A percentile compares a stretch with the other conserved stretches of the same genome.
phyloP scores from a whole-genome alignment of 352 stramenopile species.

The Phytopythium chamaehyphon region DNA sequence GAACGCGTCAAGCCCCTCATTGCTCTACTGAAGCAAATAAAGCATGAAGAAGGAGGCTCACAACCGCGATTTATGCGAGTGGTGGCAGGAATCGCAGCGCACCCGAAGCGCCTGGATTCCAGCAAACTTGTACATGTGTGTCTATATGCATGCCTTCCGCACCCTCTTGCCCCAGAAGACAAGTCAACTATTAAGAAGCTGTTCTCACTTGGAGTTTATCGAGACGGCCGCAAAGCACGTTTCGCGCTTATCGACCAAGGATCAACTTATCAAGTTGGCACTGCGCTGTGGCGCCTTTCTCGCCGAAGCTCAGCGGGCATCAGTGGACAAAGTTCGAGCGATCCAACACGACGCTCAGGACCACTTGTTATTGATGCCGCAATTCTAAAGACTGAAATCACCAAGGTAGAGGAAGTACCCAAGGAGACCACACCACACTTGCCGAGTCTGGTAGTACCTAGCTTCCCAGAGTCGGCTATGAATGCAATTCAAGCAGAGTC shows the following conservation, averaged over 20 bases:
- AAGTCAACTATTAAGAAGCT: neutral
- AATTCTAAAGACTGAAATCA: neutral
- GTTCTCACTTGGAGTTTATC: neutral
- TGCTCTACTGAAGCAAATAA: neutral
- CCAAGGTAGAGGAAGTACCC: neutral
- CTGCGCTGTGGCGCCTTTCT: neutral
- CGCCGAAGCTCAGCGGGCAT: neutral
- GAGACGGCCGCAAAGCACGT: constrained; percentile 1
- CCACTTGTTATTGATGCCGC: neutral
- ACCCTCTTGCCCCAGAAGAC: neutral
- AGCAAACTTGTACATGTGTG: neutral
- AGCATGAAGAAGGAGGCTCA: neutral
- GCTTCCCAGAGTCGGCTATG: too few species aligned
- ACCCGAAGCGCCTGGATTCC: neutral
- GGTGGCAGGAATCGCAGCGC: neutral
- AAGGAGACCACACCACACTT: too few species aligned
- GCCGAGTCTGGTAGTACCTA: too few species aligned
- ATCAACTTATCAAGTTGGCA: neutral
- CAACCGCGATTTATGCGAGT: neutral
- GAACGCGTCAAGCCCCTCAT: too few species aligned
- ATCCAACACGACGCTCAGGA: neutral
- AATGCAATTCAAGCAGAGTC: too few species aligned
- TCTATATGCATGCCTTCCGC: neutral
- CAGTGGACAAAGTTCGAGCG: neutral
- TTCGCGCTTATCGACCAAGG: constrained; percentile 1